Base-by-base conservation (phyloP, 2,329 filamentous ascomycete species). In the Pseudocercospora musae region DNA sequence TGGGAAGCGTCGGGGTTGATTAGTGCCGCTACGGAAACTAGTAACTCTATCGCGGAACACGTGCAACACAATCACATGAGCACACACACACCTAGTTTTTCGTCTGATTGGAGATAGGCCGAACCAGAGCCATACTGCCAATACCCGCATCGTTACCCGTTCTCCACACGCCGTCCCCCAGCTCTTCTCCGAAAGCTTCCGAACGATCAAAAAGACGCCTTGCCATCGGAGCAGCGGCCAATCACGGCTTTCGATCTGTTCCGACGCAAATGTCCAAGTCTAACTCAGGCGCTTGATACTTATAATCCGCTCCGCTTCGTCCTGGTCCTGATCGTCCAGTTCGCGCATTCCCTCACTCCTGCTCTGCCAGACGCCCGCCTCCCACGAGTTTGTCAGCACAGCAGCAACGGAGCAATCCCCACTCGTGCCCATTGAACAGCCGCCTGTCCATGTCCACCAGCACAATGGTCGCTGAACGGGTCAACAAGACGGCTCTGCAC, bases 401-500 rank as follows among this genome's bases (percentile, higher is more conserved):
- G 74, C 84, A 86, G 74, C 79, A 82, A 66, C 80, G 80, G 70
- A 83, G 79, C 73, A 84, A 85, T 71, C 86, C 84, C 72, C 84
- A 86, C 70, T 86, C 84, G 49, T 80, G 82, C 64, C 85, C 84
- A 59, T 75, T 85, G 72, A 80, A 72, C 74, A 63, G 31, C 29
- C n/a, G n/a, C n/a, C n/a, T n/a, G n/a, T n/a, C n/a, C n/a, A n/a
- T n/a, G n/a, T 77, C 67, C 53, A 82, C 82, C 29, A 81, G 68
- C 69, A 73, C 60, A 60, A 81, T 81, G 78, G 76, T 76, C 66
- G 72, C 77, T 71, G 78, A 80, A 69, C 83, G 79, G 72, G 86
- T 97, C 75, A 96, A 97, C 87, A 94, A 93, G 84, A 97, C 93
- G 73, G 87, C 87, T 73, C 89, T 96, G 72, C 92, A 96, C 85